phyloP scores from a whole-genome alignment of 2,329 filamentous ascomycete species.

The Clarireedia monteithiana region DNA sequence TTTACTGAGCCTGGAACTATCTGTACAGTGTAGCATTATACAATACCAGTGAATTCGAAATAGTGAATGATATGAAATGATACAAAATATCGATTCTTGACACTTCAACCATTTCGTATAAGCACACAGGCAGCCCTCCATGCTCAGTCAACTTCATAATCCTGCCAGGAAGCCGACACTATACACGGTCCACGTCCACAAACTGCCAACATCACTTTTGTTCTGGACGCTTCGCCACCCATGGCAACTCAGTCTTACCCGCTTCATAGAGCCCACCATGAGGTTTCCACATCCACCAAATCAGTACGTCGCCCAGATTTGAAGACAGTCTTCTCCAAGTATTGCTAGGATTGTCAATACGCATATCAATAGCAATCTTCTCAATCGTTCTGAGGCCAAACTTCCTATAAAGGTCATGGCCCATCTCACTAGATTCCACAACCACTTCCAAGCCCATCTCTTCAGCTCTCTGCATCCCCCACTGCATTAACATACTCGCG shows the following conservation, averaged over 20 bases:
- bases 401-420: neutral
- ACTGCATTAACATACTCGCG: neutral
- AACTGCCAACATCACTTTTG: too few species aligned
- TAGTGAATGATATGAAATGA: too few species aligned
- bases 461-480: neutral
- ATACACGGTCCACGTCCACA: too few species aligned
- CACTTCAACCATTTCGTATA: too few species aligned
- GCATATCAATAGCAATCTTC: neutral
- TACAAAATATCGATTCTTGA: too few species aligned
- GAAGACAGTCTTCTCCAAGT: neutral
- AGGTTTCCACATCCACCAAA: constrained; percentile 2
- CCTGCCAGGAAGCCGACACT: too few species aligned
- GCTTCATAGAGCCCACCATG: neutral
- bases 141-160: too few species aligned
- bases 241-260: neutral
- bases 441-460: neutral
- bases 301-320: neutral
- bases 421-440: neutral
- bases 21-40: too few species aligned
- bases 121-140: too few species aligned
- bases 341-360: neutral
- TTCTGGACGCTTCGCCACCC: neutral
- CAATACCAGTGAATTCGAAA: too few species aligned
- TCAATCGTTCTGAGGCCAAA: neutral
- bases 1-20: too few species aligned